Conservation (phyloP, 2,329 filamentous ascomycete genomes). For the Xylariales sp. region DNA sequence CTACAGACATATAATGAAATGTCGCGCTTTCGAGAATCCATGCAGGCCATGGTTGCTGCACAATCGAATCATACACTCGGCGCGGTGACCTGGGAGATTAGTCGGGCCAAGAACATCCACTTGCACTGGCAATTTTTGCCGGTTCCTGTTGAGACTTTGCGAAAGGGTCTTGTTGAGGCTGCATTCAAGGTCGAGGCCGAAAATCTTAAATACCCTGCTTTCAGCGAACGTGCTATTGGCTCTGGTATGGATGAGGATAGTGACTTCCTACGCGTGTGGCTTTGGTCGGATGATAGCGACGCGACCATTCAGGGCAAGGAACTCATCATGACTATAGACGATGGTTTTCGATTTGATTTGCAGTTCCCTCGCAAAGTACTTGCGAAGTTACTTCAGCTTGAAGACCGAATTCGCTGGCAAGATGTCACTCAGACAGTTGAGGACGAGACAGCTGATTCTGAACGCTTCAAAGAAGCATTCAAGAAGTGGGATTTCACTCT, state of each 20-base stretch:
- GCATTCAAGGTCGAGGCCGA: slow-evolving; percentile 87
- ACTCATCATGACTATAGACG: slow-evolving; percentile 69
- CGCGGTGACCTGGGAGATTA: slow-evolving; percentile 89
- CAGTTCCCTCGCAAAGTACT: slow-evolving; percentile 87
- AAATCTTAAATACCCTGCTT: slow-evolving; percentile 56
- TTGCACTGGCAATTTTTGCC: slow-evolving; percentile 93
- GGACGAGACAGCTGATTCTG: slow-evolving; percentile 76
- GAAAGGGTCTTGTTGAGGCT: slow-evolving; percentile 73
- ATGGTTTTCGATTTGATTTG: slow-evolving; percentile 75
- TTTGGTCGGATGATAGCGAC: slow-evolving; percentile 62
- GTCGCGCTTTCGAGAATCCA: slow-evolving; percentile 69
- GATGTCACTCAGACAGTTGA: slow-evolving; percentile 73
- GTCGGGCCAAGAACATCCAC: slow-evolving; percentile 75
- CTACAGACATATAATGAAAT: slow-evolving; percentile 70
- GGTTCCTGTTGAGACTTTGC: slow-evolving; percentile 62
- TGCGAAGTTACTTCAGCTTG: slow-evolving; percentile 79
- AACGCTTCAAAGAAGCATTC: slow-evolving; percentile 76
- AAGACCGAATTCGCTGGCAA: slow-evolving; percentile 77
- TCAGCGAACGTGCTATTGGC: slow-evolving; percentile 43
- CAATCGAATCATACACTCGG: slow-evolving; percentile 60
- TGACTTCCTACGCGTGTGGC: slow-evolving; percentile 79
- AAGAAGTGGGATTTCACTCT: slow-evolving; percentile 81
- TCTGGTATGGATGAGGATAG: slow-evolving; percentile 45
- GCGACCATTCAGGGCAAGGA: slow-evolving; percentile 59
- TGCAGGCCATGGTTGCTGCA: slow-evolving; percentile 74